A percentile compares a stretch with the other conserved stretches of the same genome.
Evolutionary conservation across 768 basidiomycete genomes (phyloP).

Genomic region (Phaffia tasmanica): DNA sequence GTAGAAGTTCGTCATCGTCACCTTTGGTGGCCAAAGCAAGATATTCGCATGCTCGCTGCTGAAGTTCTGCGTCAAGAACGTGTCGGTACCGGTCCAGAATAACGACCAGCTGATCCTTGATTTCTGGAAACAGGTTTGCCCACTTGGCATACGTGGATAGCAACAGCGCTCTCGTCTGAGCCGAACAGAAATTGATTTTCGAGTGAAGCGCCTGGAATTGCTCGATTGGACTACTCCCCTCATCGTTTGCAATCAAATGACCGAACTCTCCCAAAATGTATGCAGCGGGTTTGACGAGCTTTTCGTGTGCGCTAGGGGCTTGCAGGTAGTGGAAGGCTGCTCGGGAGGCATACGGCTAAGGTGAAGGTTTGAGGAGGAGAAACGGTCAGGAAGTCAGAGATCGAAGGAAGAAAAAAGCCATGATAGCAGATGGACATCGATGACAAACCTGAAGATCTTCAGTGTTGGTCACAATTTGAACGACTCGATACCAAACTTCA

Average conservation of each 20-base stretch:
- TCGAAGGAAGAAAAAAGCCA: neutral
- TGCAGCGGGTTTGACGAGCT: slow-evolving; percentile 67
- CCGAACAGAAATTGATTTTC: slow-evolving; percentile 88
- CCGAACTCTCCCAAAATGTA: slow-evolving; percentile 98
- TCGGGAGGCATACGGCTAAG: slow-evolving; percentile 83
- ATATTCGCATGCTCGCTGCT: slow-evolving; percentile 98
- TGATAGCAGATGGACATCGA: neutral
- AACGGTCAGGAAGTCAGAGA: neutral
- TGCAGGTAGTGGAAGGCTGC: slow-evolving; percentile 83
- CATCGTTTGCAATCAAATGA: slow-evolving; percentile 89
- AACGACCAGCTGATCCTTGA: slow-evolving; percentile 81
- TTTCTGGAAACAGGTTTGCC: slow-evolving; percentile 97
- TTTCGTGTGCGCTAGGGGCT: slow-evolving; percentile 57
- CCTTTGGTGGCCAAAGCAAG: slow-evolving; percentile 70
- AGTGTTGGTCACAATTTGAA: slow-evolving; percentile 97
- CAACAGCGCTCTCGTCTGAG: slow-evolving; percentile 79
- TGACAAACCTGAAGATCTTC: slow-evolving; percentile 54
- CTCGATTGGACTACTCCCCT: slow-evolving; percentile 82
- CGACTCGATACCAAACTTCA: slow-evolving; percentile 98
- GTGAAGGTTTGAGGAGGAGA: neutral
- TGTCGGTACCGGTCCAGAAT: slow-evolving; percentile 97
- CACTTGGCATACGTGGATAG: slow-evolving; percentile 90
- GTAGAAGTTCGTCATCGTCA: slow-evolving; percentile 83
- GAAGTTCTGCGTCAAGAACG: slow-evolving; percentile 89
- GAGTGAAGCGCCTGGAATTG: slow-evolving; percentile 87